Conservation (phyloP, 2,329 filamentous ascomycete species). For the Canariomyces notabilis region DNA sequence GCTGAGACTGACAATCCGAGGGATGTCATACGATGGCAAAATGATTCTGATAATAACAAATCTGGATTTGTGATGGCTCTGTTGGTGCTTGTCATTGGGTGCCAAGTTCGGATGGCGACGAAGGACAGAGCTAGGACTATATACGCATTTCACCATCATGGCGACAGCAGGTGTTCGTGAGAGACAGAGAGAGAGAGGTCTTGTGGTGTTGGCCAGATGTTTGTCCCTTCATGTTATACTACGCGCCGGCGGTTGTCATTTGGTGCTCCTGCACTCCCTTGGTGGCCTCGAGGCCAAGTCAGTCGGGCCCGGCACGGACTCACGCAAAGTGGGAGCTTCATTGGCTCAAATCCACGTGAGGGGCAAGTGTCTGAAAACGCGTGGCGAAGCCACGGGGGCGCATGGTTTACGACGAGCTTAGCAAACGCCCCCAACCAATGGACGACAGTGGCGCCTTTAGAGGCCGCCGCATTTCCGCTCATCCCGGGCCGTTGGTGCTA, state of each 20-base stretch:
- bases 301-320: constrained; percentile 1
- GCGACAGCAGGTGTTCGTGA: too few relatives aligned
- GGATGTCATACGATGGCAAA: too few relatives aligned
- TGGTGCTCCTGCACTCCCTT: constrained; percentile 3
- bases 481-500: neutral
- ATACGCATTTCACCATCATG: too few relatives aligned
- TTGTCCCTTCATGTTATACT: neutral
- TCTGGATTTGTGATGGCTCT: neutral
- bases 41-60: too few relatives aligned
- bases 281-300: constrained; percentile 3
- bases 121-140: too few relatives aligned
- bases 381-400: constrained; percentile 11
- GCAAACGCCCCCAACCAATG: neutral
- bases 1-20: too few relatives aligned
- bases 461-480: neutral
- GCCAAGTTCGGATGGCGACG: too few relatives aligned
- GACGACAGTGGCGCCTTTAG: too few relatives aligned
- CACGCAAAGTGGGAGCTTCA: neutral
- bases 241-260: constrained; percentile 2
- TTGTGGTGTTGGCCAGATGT: neutral
- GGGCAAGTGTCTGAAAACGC: neutral
- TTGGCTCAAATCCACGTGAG: constrained; percentile 5
- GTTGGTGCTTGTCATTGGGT: too few relatives aligned
- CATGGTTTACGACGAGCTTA: neutral
- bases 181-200: too few relatives aligned